phyloP scores from a whole-genome alignment of 768 basidiomycete species.

The Lactifluus volemus region DNA sequence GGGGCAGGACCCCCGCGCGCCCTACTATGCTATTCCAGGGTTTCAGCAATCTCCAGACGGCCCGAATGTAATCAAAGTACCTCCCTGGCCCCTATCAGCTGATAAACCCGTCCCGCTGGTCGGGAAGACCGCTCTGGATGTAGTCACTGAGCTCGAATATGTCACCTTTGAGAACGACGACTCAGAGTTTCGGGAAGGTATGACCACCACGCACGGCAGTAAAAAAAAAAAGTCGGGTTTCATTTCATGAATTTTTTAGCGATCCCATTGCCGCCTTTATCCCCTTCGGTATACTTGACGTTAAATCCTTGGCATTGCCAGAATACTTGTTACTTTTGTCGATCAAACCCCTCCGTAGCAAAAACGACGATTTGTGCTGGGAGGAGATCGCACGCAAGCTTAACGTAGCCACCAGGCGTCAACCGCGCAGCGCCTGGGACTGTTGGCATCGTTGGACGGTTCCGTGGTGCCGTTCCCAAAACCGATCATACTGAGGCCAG shows the following conservation, averaged over 20 bases:
- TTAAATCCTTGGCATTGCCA: slow-evolving; percentile 15
- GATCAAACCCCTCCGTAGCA: not conserved
- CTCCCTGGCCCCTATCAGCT: slow-evolving; percentile 7
- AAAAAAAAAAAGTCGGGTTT: not conserved
- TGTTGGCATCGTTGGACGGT: slow-evolving; percentile 21
- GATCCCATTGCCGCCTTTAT: slow-evolving; percentile 11
- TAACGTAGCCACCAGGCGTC: not conserved
- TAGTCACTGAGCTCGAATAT: slow-evolving; percentile 11
- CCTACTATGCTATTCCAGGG: slow-evolving; percentile 18
- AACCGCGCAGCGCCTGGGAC: slow-evolving; percentile 16
- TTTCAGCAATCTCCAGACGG: slow-evolving; percentile 18
- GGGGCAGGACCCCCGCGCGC: slow-evolving; percentile 17
- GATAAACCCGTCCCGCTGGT: slow-evolving; percentile 12
- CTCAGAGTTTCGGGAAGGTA: not conserved
- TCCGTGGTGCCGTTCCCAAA: slow-evolving; percentile 12
- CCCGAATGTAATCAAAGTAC: slow-evolving; percentile 11
- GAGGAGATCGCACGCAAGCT: slow-evolving; percentile 10
- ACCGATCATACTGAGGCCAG: not conserved
- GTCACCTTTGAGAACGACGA: not conserved
- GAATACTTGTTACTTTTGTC: slow-evolving; percentile 18
- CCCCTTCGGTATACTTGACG: slow-evolving; percentile 13
- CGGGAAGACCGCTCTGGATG: slow-evolving; percentile 17
- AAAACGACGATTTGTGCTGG: slow-evolving; percentile 10
- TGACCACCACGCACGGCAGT: not conserved
- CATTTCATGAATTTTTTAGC: not conserved